Evolutionary conservation across 2,329 filamentous ascomycete species (phyloP).

Genomic region (Aspergillus ibericus): DNA sequence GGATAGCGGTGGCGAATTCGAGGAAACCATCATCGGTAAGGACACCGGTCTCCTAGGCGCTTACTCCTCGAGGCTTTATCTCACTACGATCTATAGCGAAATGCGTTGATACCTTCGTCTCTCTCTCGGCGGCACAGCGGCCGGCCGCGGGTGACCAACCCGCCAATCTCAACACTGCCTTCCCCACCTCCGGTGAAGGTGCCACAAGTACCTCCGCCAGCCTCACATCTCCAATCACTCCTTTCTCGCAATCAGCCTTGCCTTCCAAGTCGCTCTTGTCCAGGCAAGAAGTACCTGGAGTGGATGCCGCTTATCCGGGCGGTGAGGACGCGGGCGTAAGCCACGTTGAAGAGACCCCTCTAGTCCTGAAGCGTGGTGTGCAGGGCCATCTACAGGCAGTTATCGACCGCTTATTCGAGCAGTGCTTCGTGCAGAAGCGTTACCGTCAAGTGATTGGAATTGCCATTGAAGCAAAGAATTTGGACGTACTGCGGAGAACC

Average conservation of each 20-base stretch:
- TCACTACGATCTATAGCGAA: conserved; percentile 58
- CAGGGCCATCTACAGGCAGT: conserved; percentile 78
- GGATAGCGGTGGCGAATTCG: conserved; percentile 87
- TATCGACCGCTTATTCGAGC: conserved; percentile 87
- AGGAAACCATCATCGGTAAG: conserved; percentile 92
- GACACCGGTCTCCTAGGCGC: conserved; percentile 8
- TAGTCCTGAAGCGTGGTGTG: conserved; percentile 71
- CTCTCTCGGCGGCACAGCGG: conserved; percentile 64
- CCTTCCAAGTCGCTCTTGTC: conserved; percentile 96
- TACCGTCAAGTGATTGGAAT: conserved; percentile 97
- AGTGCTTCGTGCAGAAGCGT: conserved; percentile 78
- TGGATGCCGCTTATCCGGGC: conserved; percentile 56
- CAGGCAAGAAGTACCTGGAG: conserved; percentile 65
- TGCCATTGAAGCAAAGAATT: conserved; percentile 88
- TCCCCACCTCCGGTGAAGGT: conserved; percentile 66
- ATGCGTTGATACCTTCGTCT: conserved; percentile 97
- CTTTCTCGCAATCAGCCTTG: conserved; percentile 89
- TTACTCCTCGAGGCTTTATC: not conserved
- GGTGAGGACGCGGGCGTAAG: conserved; percentile 57
- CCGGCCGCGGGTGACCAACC: conserved; percentile 54
- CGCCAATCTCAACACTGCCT: conserved; percentile 77
- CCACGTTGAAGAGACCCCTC: conserved; percentile 57
- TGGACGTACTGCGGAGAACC: conserved; percentile 80
- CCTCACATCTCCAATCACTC: conserved; percentile 83
- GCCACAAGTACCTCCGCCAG: conserved; percentile 64